phyloP scores from a whole-genome alignment of 1,139 yeast species.

The Zygosaccharomyces pseudobailii region DNA sequence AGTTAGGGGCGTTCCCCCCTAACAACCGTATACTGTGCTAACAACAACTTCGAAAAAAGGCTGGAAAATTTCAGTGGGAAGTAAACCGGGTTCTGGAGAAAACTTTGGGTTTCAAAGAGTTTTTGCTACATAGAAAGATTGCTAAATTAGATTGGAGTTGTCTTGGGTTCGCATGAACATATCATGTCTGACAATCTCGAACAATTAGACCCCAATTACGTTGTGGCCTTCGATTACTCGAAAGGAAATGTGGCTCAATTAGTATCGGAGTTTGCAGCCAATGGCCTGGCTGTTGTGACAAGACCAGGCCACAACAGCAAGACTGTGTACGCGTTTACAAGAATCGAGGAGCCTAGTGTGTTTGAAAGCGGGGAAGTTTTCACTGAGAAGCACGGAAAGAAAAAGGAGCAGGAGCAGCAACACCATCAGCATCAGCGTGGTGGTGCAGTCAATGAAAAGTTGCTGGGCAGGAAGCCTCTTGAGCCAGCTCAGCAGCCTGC shows the following conservation, averaged over 20 bases:
- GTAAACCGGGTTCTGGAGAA: not conserved
- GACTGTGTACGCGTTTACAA: constrained; percentile 23
- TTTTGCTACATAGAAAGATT: not conserved
- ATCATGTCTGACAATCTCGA: constrained; percentile 15
- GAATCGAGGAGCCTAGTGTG: constrained; percentile 14
- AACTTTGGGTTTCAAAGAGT: not conserved
- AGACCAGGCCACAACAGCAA: constrained; percentile 24
- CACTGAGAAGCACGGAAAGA: not conserved
- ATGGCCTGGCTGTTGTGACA: constrained; percentile 22
- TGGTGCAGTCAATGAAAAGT: not conserved
- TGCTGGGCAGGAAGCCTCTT: too few species aligned
- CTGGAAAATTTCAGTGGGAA: not conserved
- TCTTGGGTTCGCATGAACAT: not conserved
- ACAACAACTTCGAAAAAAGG: not conserved
- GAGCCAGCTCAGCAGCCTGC: not conserved
- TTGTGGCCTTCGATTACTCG: constrained; percentile 20
- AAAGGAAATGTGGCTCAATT: constrained; percentile 21
- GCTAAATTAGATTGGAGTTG: not conserved
- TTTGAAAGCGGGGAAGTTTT: constrained; percentile 1
- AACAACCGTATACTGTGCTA: not conserved
- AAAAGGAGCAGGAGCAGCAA: not conserved
- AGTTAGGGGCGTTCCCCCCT: not conserved
- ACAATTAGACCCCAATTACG: constrained; percentile 29
- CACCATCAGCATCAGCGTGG: not conserved
- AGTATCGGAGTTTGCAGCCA: constrained; percentile 20